A percentile compares a stretch with the other conserved stretches of the same genome.
These are phyloP conservation scores for Corchorus olitorius DNA, from an alignment of 345 rosid genomes.

Conservation along the genomic window DNA sequence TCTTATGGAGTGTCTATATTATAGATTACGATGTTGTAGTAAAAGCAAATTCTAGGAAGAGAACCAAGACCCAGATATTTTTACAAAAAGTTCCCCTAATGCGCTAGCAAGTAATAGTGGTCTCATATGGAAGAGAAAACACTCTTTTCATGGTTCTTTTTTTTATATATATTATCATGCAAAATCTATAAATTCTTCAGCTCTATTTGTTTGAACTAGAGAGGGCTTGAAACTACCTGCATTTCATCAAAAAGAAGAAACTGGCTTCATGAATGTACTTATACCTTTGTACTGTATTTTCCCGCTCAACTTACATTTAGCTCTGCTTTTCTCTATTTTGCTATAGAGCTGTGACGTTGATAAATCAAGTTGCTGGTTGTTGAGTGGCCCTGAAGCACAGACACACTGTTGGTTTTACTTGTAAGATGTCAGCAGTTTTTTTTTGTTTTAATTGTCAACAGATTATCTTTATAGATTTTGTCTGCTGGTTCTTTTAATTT, in stretches of 20 bases:
- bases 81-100: neutral
- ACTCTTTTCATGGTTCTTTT: neutral
- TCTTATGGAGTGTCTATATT: neutral
- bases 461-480: too few relatives aligned
- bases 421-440: too few relatives aligned
- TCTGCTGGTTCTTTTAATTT: neutral
- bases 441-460: neutral
- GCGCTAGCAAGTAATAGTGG: neutral
- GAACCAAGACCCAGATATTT: neutral
- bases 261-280: neutral
- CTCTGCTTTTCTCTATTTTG: neutral
- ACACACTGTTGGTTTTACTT: neutral
- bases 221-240: neutral
- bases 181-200: neutral
- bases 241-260: neutral
- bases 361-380: neutral
- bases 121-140: neutral
- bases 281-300: neutral
- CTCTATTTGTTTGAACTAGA: slow-evolving; percentile 7
- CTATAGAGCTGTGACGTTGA: neutral
- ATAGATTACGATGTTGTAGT: neutral
- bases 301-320: too few relatives aligned
- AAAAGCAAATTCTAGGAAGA: neutral
- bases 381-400: neutral
- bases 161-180: neutral